A percentile compares a stretch with the other conserved stretches of the same genome.
Evolutionary conservation across 2,329 filamentous ascomycete species (phyloP).

Genomic region (Aspergillus eucalypticola): DNA sequence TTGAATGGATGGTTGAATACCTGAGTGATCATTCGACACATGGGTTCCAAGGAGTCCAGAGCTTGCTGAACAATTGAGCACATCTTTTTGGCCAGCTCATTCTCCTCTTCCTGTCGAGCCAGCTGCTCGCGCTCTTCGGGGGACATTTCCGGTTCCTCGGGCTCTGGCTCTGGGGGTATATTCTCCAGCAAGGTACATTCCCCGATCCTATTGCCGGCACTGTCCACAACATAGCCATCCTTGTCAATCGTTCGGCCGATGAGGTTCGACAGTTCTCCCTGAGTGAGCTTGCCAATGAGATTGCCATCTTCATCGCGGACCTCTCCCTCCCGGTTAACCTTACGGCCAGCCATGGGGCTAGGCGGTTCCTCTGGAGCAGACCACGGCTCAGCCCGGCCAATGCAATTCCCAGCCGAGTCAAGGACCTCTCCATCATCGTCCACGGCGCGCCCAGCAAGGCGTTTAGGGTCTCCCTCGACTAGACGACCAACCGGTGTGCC

Average conservation of each 20-base stretch:
- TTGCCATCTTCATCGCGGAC: conserved; percentile 49
- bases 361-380: conserved; percentile 56
- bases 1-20: conserved; percentile 47
- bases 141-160: conserved; percentile 20
- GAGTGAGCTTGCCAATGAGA: conserved; percentile 47
- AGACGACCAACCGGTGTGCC: conserved; percentile 52
- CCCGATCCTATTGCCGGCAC: conserved; percentile 63
- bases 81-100: conserved; percentile 76
- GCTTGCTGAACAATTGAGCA: conserved; percentile 71
- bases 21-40: conserved; percentile 82
- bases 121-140: conserved; percentile 47
- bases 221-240: conserved; percentile 56
- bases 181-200: conserved; percentile 63
- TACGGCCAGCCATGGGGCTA: conserved; percentile 59
- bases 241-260: conserved; percentile 47
- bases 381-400: conserved; percentile 69
- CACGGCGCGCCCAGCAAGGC: conserved; percentile 64
- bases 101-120: conserved; percentile 65
- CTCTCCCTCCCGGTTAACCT: conserved; percentile 54
- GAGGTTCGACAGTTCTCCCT: conserved; percentile 43
- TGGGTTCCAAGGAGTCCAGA: conserved; percentile 78
- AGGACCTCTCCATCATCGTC: conserved; percentile 70
- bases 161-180: conserved; percentile 42
- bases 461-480: conserved; percentile 64
- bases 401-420: conserved; percentile 65